phyloP scores from a whole-genome alignment of 805 yeast genomes.

The Metschnikowia amazonensis region DNA sequence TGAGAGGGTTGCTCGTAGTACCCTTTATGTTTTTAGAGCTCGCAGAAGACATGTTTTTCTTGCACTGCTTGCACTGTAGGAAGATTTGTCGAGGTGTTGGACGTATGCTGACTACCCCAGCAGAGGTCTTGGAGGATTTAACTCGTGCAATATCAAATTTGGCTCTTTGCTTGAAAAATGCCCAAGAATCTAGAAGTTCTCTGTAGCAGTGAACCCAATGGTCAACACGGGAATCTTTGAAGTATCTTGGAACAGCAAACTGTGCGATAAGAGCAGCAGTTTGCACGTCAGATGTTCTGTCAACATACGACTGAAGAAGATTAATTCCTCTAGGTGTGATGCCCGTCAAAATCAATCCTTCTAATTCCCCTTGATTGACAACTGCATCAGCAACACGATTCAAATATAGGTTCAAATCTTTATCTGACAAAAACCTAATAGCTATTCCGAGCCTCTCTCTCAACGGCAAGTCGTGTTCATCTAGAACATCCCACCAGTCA shows the following conservation, averaged over 20 bases:
- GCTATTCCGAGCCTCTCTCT: constrained; percentile 91
- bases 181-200: constrained; percentile 18
- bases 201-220: constrained; percentile 60
- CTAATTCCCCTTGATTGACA: constrained; percentile 76
- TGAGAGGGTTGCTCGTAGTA: constrained; percentile 12
- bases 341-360: constrained; percentile 90
- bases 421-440: constrained; percentile 74
- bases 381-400: constrained; percentile 68
- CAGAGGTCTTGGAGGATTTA: constrained; percentile 51
- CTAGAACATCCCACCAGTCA: constrained; percentile 94
- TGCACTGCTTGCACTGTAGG: constrained; percentile 79
- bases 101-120: constrained; percentile 46
- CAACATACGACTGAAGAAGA: constrained; percentile 80
- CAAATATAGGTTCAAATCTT: constrained; percentile 69
- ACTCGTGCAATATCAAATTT: constrained; percentile 78
- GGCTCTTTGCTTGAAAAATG: constrained; percentile 40
- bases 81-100: constrained; percentile 70
- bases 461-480: constrained; percentile 82
- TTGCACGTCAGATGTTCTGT: constrained; percentile 85
- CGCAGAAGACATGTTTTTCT: constrained; percentile 56
- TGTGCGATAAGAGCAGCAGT: constrained; percentile 81
- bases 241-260: constrained; percentile 81
- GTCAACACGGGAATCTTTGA: constrained; percentile 66
- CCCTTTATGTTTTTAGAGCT: constrained; percentile 19
- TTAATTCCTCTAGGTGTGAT: constrained; percentile 80